Percentiles rank a stretch among this genome's conserved stretches.
These are phyloP conservation scores for Colletotrichum scovillei DNA, from an alignment of 2,329 filamentous ascomycete species.

Conservation along the genomic window DNA sequence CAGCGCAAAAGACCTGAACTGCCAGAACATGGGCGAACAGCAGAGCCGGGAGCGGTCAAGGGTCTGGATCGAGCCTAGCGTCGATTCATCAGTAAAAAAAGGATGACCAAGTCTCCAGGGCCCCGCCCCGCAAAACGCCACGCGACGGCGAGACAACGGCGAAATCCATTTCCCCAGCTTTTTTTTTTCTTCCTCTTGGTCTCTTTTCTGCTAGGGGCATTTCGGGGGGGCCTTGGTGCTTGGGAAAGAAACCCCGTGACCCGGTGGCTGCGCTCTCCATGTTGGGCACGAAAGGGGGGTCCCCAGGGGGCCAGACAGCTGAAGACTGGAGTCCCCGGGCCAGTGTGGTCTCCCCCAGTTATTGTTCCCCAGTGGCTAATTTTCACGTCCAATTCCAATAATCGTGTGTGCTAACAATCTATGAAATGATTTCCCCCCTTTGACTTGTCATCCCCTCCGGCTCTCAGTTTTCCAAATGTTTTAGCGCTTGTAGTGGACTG, in stretches of 20 bases:
- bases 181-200: neutral
- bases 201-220: neutral
- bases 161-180: slow-evolving; percentile 31
- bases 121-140: slow-evolving; percentile 37
- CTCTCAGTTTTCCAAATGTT: slow-evolving; percentile 21
- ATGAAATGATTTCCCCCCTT: no score
- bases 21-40: neutral
- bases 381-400: slow-evolving; percentile 1
- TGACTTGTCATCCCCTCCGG: neutral
- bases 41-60: slow-evolving; percentile 28
- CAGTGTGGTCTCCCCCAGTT: neutral
- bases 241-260: slow-evolving; percentile 2
- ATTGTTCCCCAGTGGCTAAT: slow-evolving; percentile 7
- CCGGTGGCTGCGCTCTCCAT: slow-evolving; percentile 1
- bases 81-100: slow-evolving; percentile 26
- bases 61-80: slow-evolving; percentile 31
- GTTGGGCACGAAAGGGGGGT: slow-evolving; percentile 2
- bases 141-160: slow-evolving; percentile 39
- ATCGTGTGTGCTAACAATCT: neutral
- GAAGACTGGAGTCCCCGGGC: slow-evolving; percentile 12
- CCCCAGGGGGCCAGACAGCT: slow-evolving; percentile 20
- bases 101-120: neutral
- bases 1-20: neutral
- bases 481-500: slow-evolving; percentile 20
- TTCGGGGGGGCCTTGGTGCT: neutral